These are phyloP conservation scores for Platanthera guangdongensis DNA, from an alignment of 106 monocot species.

Conservation along the genomic window DNA sequence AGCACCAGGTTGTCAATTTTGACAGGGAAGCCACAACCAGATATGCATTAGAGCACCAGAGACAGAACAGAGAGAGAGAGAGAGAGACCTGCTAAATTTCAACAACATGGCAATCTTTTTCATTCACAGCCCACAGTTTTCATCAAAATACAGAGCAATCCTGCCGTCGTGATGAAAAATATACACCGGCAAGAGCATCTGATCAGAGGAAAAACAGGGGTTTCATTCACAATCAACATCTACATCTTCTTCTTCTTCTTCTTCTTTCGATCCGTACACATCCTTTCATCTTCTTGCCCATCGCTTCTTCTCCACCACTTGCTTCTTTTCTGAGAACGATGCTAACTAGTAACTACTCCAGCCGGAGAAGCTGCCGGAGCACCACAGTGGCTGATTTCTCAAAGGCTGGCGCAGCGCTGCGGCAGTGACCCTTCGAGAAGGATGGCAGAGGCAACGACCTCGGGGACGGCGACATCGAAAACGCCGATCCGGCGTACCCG, in stretches of 20 bases:
- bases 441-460: constrained; percentile 9
- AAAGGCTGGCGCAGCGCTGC: background rate
- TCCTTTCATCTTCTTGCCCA: background rate
- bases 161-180: background rate
- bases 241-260: no score
- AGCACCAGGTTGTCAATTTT: no score
- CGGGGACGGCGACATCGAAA: constrained; percentile 13
- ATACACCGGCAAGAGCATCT: background rate
- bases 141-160: background rate
- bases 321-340: background rate
- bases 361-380: constrained; percentile 9
- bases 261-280: no score
- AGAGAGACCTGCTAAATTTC: no score
- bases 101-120: no score
- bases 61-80: no score
- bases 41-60: no score
- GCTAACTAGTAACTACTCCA: background rate
- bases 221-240: background rate
- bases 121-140: background rate
- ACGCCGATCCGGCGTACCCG: constrained; percentile 12
- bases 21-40: no score
- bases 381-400: constrained; percentile 7
- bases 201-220: background rate
- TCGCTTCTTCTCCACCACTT: no score
- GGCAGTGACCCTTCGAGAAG: constrained; percentile 1